Evolutionary conservation across 2,329 filamentous ascomycete genomes (phyloP), one percentile per base, ranked within the genome.

Genomic region (Penicillium brevicompactum): DNA sequence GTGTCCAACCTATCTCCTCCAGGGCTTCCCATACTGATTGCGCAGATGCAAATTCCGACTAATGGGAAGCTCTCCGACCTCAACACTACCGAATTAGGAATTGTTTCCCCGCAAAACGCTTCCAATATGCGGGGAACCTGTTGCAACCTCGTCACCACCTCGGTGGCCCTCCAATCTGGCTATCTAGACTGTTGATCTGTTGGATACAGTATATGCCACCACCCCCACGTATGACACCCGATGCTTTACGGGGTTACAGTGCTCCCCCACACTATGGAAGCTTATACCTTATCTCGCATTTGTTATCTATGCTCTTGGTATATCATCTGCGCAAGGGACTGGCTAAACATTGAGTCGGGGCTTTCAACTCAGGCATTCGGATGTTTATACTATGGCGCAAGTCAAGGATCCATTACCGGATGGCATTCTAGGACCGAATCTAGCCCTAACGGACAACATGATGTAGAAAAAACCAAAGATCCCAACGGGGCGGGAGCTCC

Each of bases 401-500:
- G 24, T 27, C 24, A 27, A 34, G 7, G 14, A 34, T 34, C 10
- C 32, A 34, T 13, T 34, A 11, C 14, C 24, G 8, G 24, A 34
- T 14, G 32, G 32, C 32, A 14, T 34, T 34, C 32, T 14, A 34
- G 14, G 8, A 34, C 32, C 32, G 32, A 34, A 34, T 5, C 10
- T 34, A 34, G 14, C 32, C 32, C 32, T 11, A 34, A 42, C n/a
- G 13, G 8, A 8, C 24, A 44, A 11, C 14, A 49, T 16, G 46
- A 56, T 42, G 11, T 32, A n/a, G 49, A 56, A 41, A 37, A 51
- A 4, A 34, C 21, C 2, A 49, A 40, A 24, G 52, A 49, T 18
- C 43, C 21, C n/a, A 34, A 52, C 46, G 56, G 46, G 7, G 37
- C 53, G 18, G 56, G 46, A 22, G 53, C 56, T 34, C 53, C 56